Evolutionary conservation across 352 stramenopile genomes (phyloP).

Genomic region (Paralagenidium karlingii): DNA sequence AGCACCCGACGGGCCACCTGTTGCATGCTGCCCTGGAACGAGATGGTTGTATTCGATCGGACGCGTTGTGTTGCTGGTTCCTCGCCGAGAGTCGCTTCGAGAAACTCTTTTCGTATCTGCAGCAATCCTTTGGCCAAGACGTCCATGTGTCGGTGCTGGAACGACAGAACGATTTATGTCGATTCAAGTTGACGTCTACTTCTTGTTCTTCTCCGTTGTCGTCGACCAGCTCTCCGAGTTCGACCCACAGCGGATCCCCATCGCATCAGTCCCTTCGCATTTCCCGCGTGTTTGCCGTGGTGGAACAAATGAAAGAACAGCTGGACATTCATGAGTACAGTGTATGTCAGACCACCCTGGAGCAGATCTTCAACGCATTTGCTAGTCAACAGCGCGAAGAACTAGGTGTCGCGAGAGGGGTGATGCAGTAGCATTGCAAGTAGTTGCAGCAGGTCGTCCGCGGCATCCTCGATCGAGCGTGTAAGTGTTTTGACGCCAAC

Average conservation of each 20-base stretch:
- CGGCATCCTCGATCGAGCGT: no score
- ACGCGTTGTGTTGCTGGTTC: constrained; percentile 46
- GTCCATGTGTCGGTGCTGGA: constrained; percentile 16
- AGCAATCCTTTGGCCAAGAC: constrained; percentile 10
- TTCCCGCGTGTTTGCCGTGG: constrained; percentile 20
- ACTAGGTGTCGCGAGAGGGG: constrained; percentile 12
- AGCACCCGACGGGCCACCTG: constrained; percentile 46
- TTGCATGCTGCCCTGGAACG: constrained; percentile 34
- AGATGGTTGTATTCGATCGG: constrained; percentile 8
- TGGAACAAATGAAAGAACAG: constrained; percentile 32
- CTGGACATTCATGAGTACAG: constrained; percentile 48
- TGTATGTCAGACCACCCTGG: constrained; percentile 49
- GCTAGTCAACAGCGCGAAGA: constrained; percentile 33
- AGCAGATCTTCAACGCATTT: constrained; percentile 74
- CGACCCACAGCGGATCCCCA: no score
- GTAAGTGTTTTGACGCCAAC: no score
- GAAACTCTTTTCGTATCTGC: constrained; percentile 21
- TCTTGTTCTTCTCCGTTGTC: no score
- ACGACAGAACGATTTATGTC: constrained; percentile 20
- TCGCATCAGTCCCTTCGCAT: constrained; percentile 18
- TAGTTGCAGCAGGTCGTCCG: no score
- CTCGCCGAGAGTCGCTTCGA: constrained; percentile 38
- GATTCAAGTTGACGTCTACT: constrained; percentile 41
- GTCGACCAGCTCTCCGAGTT: no score
- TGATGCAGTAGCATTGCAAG: no score